Base-by-base conservation (phyloP, 2,329 filamentous ascomycete genomes). In the Fusarium robinianum region DNA sequence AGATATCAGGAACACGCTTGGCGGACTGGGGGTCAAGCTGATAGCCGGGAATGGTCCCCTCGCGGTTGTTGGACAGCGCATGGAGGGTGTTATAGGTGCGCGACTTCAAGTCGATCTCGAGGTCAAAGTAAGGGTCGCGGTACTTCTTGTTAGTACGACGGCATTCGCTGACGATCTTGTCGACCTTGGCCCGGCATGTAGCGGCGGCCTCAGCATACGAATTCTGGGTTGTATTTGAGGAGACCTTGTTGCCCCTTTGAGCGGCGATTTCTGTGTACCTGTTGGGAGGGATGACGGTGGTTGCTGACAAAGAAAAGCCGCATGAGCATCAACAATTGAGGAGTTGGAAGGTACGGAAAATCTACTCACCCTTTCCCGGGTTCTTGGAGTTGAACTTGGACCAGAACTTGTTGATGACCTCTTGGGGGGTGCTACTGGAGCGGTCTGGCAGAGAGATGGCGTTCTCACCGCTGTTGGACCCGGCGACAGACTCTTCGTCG, bases 111-210 rank as follows among this genome's bases (percentile, higher is more conserved):
- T 91, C 88, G 24, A 80, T 73, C 62, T 94, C 89, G 37, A 95
- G 82, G 63, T 95, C 87, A 63, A 95, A 95, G 65, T 94, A 83
- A n/a, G 84, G 81, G 62, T 95, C 89, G 11, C 85, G 80, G 63
- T 95, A 96, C 67, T 90, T 92, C 61, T 90, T 85, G 67, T 95
- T 95, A 44, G 90, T 74, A 7, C 87, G 79, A 15, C 82, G 76
- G 64, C 89, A 95, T 61, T 84, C 80, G 44, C 74, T 73, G 34
- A 81, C 74, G 46, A 84, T 84, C 63, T 81, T 79, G 17, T 72
- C 75, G 4, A 77, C 86, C 69, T 78, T 87, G 42, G 78, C 79
- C 40, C 73, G 76, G 67, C 89, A 95, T 45, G 84, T 79, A 15
- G 77, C 77, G 3, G 77, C 81, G 0, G 88, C 88, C 57, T 88